Evolutionary conservation across 306 rosid species (phyloP), one percentile per base, ranked within the genome.

Genomic region (Biancaea sappan): DNA sequence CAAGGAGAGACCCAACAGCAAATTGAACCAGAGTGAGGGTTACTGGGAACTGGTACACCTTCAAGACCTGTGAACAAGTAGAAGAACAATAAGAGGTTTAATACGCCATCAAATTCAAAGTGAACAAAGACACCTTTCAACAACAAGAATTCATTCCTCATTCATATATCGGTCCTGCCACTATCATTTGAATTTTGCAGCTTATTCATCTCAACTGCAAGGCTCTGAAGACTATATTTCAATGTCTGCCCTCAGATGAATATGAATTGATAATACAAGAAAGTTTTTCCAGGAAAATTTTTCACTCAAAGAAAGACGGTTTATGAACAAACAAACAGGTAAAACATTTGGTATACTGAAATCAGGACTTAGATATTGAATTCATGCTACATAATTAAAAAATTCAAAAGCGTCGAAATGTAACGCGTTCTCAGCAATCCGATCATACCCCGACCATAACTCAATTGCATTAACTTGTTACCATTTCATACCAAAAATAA

Each of bases 1-100:
- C 99, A 63, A 95, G 80, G 21, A 84, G 85, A 59, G 97, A 65
- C 19, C 98, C 99, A 47, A 88, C 91, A 41, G 91, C 83, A 83
- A 95, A 92, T 56, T 95, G 99, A 85, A 79, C 59, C 14, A 26
- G 26, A 8, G 96, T 90, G 37, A 95, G 81, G 1, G 98, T 95
- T 3, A 87, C 84, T 1, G 98, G 98, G 66, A 28, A 90, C 1
- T 83, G 99, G 56, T 1, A 90, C 38, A 80, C 97, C 90, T 90
- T 95, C 88, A 95, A 86, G 25, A 95, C 98, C 99, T 95, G 91
- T 65, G 6, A 82, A 72, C 16, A 60, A 48, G 22, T 16, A 11
- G 70, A 73, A 29, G 71, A 38, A 47, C 24, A 56, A 32, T 73
- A 51, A 29, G 47, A 41, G 37, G 13, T 56, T 46, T 51, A 65